These are phyloP conservation scores for Schwanniomyces yamadae DNA, from an alignment of 805 yeast genomes.

Conservation along the genomic window DNA sequence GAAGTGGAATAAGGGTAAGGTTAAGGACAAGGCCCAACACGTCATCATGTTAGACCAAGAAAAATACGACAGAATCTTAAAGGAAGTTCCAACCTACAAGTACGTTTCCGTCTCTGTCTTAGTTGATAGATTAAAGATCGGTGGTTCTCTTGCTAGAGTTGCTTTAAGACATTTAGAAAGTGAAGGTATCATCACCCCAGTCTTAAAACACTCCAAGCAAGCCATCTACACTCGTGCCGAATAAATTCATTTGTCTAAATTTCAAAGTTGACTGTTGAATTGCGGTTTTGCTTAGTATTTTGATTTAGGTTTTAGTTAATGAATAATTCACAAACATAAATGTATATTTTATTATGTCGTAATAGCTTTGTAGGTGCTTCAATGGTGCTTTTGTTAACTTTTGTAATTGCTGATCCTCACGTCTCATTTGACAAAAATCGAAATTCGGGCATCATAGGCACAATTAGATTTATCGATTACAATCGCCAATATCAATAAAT, in stretches of 20 bases:
- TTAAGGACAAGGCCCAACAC: constrained; percentile 99
- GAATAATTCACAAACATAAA: constrained; percentile 9
- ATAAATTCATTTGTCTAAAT: constrained; percentile 20
- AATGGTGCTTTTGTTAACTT: too few species aligned
- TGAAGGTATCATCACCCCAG: constrained; percentile 92
- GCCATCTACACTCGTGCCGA: constrained; percentile 86
- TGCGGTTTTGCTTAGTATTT: constrained; percentile 1
- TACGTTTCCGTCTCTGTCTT: constrained; percentile 96
- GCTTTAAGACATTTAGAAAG: constrained; percentile 94
- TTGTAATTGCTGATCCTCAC: too few species aligned
- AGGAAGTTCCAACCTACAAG: constrained; percentile 99
- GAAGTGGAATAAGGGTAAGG: constrained; percentile 99
- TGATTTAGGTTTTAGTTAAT: constrained; percentile 7
- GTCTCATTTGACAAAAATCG: too few species aligned
- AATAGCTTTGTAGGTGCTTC: too few species aligned
- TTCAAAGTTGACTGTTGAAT: constrained; percentile 2
- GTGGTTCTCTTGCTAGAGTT: constrained; percentile 98
- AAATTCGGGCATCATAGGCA: too few species aligned
- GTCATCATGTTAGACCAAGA: constrained; percentile 96
- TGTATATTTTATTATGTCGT: constrained; percentile 6
- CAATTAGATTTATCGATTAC: too few species aligned
- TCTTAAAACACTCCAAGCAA: constrained; percentile 95
- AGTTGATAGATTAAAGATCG: constrained; percentile 98
- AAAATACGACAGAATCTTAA: constrained; percentile 97
- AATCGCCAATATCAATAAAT: too few species aligned